A percentile compares a stretch with the other conserved stretches of the same genome.
These are phyloP conservation scores for Solanum etuberosum DNA, from an alignment of 257 asterid species.

Conservation along the genomic window DNA sequence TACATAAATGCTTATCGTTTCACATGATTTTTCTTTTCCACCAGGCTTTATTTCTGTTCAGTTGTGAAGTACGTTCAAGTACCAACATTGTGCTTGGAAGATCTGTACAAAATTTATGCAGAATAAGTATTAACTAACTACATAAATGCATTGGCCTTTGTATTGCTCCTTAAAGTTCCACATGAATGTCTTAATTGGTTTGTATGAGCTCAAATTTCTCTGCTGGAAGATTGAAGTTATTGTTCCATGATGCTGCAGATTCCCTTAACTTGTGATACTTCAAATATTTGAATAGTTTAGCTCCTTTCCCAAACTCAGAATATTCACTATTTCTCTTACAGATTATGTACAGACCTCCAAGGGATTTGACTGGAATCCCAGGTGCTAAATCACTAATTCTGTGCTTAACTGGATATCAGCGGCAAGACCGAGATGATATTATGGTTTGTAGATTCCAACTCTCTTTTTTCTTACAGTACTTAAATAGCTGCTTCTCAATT, in stretches of 20 bases:
- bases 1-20: background rate
- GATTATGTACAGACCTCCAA: constrained; percentile 65
- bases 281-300: too few species aligned
- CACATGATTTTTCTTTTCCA: background rate
- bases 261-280: background rate
- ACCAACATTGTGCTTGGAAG: background rate
- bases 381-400: constrained; percentile 59
- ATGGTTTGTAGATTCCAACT: constrained; percentile 40
- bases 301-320: background rate
- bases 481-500: background rate
- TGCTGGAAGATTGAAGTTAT: background rate
- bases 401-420: constrained; percentile 86
- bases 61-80: background rate
- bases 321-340: constrained; percentile 14
- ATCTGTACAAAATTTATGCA: background rate
- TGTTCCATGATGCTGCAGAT: background rate
- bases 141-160: background rate
- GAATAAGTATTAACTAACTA: background rate
- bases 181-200: background rate
- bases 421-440: constrained; percentile 68
- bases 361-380: constrained; percentile 69
- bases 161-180: background rate
- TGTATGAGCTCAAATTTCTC: background rate
- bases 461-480: background rate
- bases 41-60: background rate